These are phyloP conservation scores for Tolypocladium endophyticum DNA, from an alignment of 2,329 filamentous ascomycete species.

Conservation along the genomic window DNA sequence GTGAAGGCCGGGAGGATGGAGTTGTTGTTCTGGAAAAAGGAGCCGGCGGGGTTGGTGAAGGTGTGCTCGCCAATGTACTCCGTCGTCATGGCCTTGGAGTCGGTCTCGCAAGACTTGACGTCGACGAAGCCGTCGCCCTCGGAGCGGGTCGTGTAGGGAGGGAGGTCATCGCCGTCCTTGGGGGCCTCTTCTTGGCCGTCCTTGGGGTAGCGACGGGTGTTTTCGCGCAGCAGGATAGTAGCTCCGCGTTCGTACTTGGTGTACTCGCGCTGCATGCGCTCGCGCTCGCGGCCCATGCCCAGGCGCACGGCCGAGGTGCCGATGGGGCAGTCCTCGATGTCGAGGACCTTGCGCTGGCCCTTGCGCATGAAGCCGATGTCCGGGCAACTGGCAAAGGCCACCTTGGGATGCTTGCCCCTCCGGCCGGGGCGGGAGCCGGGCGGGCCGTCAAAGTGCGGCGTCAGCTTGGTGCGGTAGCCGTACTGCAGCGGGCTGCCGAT, in stretches of 20 bases:
- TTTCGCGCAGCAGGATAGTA: conserved; percentile 82
- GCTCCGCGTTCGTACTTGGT: conserved; percentile 68
- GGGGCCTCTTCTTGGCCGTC: conserved; percentile 11
- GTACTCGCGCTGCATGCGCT: conserved; percentile 61
- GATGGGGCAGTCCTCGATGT: conserved; percentile 96
- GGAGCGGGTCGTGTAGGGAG: conserved; percentile 29
- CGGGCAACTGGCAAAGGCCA: conserved; percentile 52
- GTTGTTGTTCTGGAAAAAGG: conserved; percentile 99
- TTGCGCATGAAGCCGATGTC: conserved; percentile 87
- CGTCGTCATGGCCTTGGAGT: conserved; percentile 70
- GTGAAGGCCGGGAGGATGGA: conserved; percentile 86
- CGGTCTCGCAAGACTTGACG: conserved; percentile 79
- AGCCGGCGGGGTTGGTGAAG: conserved; percentile 84
- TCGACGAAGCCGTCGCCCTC: conserved; percentile 53
- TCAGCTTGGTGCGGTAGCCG: conserved; percentile 92
- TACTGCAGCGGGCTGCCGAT: conserved; percentile 87
- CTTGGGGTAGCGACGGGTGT: conserved; percentile 57
- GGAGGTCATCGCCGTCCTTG: conserved; percentile 10
- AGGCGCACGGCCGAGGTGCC: conserved; percentile 75
- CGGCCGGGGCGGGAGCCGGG: conserved; percentile 39
- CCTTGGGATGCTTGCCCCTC: conserved; percentile 37
- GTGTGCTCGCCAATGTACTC: conserved; percentile 80
- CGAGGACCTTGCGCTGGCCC: conserved; percentile 66
- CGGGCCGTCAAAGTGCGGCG: conserved; percentile 86
- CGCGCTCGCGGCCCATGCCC: conserved; percentile 71